Evolutionary conservation across 2,329 filamentous ascomycete genomes (phyloP), one percentile per base, ranked within the genome.

Genomic region (Clathrospora elynae): DNA sequence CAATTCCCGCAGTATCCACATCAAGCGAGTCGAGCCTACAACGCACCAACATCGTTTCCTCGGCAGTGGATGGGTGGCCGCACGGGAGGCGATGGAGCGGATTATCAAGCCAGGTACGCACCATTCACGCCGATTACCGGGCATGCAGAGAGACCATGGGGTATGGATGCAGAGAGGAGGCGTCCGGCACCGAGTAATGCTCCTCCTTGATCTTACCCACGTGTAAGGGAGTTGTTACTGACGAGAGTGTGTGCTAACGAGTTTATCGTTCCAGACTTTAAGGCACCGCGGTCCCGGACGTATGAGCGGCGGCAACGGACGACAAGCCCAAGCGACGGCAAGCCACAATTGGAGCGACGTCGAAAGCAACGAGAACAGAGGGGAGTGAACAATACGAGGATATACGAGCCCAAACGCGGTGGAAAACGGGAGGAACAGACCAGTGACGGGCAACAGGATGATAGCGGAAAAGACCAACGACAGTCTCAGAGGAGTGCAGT

Each of bases 161-260:
- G 33, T 33, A 31, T 33, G 43, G 41, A 38, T 41, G 46, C 36
- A 42, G 39, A 45, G 42, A 46, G 42, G 28, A 55, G 42, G 43
- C 41, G 41, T 20, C 34, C 42, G 20, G 43, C 41, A 49, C 49
- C 51, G 38, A 59, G 55, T 62, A 62, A 61, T 62, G 36, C 53
- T 42, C 38, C 52, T 55, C 45, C 42, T 49, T 45, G 28, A 24
- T 42, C 23, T 32, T 20, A 22, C 12, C 10, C 18, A 58, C 41
- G 44, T 48, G 47, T 47, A 45, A 49, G 54, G 46, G 19, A 25
- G 40, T n/a, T 31, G 30, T 34, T 16, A 3, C 23, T 49, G 43
- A 46, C 28, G 25, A 28, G 28, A 14, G 9, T 4, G 45, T 36
- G 43, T 50, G 39, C 35, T 36, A 12, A 34, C 17, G 23, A 20